Conservation (phyloP, 768 basidiomycete genomes). For the Lanmaoa rubissima region DNA sequence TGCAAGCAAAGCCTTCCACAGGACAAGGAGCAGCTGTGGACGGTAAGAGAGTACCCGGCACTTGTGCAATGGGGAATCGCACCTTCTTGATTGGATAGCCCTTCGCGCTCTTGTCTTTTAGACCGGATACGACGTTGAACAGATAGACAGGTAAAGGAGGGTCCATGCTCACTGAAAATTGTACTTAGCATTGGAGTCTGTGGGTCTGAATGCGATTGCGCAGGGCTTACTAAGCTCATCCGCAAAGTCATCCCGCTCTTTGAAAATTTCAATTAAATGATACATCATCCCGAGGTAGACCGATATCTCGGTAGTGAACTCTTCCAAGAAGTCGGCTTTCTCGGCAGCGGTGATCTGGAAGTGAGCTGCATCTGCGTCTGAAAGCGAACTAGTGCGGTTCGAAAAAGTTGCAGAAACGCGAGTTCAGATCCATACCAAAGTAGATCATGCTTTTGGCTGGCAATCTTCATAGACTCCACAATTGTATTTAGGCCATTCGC, state of each 20-base stretch:
- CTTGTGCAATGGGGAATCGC: conserved; percentile 8
- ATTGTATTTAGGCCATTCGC: conserved; percentile 83
- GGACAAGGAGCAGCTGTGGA: conserved; percentile 77
- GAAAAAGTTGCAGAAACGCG: neutral
- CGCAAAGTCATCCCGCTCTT: conserved; percentile 91
- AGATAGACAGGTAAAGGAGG: conserved; percentile 92
- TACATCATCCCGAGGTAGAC: conserved; percentile 96
- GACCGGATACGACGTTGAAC: conserved; percentile 83
- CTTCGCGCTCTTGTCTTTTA: conserved; percentile 91
- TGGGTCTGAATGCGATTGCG: neutral
- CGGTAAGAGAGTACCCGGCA: conserved; percentile 1
- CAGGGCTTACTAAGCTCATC: conserved; percentile 86
- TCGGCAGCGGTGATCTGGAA: conserved; percentile 70
- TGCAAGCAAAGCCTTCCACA: conserved; percentile 92
- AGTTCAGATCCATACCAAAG: conserved; percentile 51
- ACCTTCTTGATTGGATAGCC: conserved; percentile 99
- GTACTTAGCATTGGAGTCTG: conserved; percentile 4
- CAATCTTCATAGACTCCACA: conserved; percentile 87
- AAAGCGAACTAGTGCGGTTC: conserved; percentile 54
- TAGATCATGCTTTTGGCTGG: conserved; percentile 81
- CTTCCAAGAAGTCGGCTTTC: conserved; percentile 78
- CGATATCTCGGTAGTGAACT: conserved; percentile 88
- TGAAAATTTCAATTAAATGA: conserved; percentile 90
- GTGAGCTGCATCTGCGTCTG: conserved; percentile 70
- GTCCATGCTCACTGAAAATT: conserved; percentile 80